Percentiles rank a stretch among this genome's conserved stretches.
Evolutionary conservation across 805 yeast genomes (phyloP).

Genomic region (Pichia insulana): DNA sequence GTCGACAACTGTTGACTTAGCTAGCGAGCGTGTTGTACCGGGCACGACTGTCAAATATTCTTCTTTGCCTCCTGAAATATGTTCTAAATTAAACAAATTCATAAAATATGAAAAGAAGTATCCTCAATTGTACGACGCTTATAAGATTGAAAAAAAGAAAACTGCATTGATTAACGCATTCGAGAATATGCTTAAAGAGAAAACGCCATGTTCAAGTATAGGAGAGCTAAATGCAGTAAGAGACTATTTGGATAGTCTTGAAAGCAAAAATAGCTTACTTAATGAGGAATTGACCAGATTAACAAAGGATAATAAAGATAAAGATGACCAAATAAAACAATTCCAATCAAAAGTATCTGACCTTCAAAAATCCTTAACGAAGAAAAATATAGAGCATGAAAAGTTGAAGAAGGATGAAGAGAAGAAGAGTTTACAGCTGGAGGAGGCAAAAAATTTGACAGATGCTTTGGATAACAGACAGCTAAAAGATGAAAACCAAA

Average conservation of each 20-base stretch:
- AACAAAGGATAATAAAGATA: conserved; percentile 17
- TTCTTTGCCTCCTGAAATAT: conserved; percentile 49
- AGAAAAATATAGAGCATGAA: conserved; percentile 24
- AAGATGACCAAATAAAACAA: conserved; percentile 11
- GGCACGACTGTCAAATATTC: conserved; percentile 27
- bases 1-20: too few relatives aligned
- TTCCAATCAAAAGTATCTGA: conserved; percentile 11
- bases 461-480: not conserved
- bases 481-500: not conserved
- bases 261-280: conserved; percentile 50
- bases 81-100: conserved; percentile 61
- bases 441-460: conserved; percentile 10
- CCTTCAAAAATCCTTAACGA: conserved; percentile 10
- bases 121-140: conserved; percentile 77
- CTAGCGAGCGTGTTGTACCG: conserved; percentile 9
- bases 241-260: conserved; percentile 58
- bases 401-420: too few relatives aligned
- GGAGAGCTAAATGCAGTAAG: conserved; percentile 63
- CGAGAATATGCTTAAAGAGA: conserved; percentile 64
- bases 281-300: conserved; percentile 55
- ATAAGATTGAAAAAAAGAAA: conserved; percentile 68
- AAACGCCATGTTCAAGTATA: conserved; percentile 72
- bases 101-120: conserved; percentile 85
- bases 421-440: conserved; percentile 1
- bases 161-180: conserved; percentile 49